Conservation (phyloP, 176 grass and related monocot species). For the Oryza glumipatula region DNA sequence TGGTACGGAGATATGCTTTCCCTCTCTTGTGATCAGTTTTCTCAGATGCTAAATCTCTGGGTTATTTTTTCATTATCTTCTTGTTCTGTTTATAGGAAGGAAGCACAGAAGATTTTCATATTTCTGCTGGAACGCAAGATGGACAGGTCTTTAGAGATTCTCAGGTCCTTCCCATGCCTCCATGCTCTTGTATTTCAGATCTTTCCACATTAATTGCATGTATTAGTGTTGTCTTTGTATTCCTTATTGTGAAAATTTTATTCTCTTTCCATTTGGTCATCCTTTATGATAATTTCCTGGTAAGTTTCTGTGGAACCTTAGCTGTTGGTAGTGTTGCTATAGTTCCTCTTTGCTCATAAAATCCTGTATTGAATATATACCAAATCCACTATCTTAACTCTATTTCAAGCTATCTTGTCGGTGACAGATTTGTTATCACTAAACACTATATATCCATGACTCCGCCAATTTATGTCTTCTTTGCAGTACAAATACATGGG, state of each 20-base stretch:
- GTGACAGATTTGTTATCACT: not conserved
- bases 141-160: slow-evolving; percentile 78
- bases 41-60: slow-evolving; percentile 27
- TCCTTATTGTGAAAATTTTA: slow-evolving; percentile 23
- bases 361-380: slow-evolving; percentile 15
- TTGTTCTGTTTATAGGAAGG: slow-evolving; percentile 77
- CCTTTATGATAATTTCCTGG: slow-evolving; percentile 10
- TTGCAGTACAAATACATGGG: slow-evolving; percentile 94
- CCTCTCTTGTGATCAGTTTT: slow-evolving; percentile 32
- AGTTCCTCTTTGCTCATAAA: not conserved
- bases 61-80: slow-evolving; percentile 32
- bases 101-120: slow-evolving; percentile 72
- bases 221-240: slow-evolving; percentile 3
- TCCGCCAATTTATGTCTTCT: slow-evolving; percentile 39
- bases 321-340: slow-evolving; percentile 10
- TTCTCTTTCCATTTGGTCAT: not conserved
- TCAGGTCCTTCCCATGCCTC: slow-evolving; percentile 57
- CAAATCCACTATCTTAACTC: slow-evolving; percentile 24
- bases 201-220: not conserved
- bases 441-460: slow-evolving; percentile 6
- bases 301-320: not conserved
- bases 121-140: slow-evolving; percentile 85
- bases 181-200: slow-evolving; percentile 16
- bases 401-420: slow-evolving; percentile 6
- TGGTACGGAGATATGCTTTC: slow-evolving; percentile 59